Percentiles rank a stretch among this genome's conserved stretches.
phyloP scores from a whole-genome alignment of 2,329 filamentous ascomycete species.

The Penicillium sumatraense region DNA sequence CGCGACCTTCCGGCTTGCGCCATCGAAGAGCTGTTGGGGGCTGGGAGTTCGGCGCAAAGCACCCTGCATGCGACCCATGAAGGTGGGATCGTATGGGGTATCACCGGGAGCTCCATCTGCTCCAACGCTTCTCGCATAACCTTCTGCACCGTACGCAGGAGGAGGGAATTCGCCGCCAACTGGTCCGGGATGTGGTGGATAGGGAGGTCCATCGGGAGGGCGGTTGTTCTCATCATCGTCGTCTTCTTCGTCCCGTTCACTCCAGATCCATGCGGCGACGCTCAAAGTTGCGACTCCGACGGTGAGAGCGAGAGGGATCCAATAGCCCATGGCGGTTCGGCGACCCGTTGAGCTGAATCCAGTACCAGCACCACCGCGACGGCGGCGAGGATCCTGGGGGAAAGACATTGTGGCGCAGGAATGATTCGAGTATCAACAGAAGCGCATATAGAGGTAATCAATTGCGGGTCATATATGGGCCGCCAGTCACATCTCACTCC shows the following conservation, averaged over 20 bases:
- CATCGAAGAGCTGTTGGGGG: constrained; percentile 86
- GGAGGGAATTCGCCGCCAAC: constrained; percentile 31
- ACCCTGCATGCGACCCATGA: constrained; percentile 78
- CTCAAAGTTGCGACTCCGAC: constrained; percentile 86
- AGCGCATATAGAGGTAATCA: constrained; percentile 32
- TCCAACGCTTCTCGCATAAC: constrained; percentile 40
- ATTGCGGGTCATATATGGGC: constrained; percentile 20
- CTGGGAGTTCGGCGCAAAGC: constrained; percentile 81
- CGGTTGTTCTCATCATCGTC: constrained; percentile 61
- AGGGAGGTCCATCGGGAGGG: constrained; percentile 39
- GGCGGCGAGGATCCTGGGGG: constrained; percentile 44
- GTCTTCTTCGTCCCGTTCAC: constrained; percentile 77
- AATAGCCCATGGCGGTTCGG: constrained; percentile 65
- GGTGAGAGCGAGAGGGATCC: constrained; percentile 85
- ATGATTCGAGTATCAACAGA: constrained; percentile 19
- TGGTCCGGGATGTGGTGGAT: constrained; percentile 30
- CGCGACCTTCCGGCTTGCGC: constrained; percentile 77
- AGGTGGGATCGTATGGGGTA: constrained; percentile 57
- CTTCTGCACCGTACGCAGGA: constrained; percentile 32
- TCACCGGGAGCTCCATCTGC: constrained; percentile 35
- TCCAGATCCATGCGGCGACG: constrained; percentile 91
- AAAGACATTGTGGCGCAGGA: constrained; percentile 44
- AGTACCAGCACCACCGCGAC: constrained; percentile 41
- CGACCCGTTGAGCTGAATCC: constrained; percentile 48
- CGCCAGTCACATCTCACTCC: constrained; percentile 39